Conservation (phyloP, 1,284 basidiomycete species). For the Cryptococcus sp. region DNA sequence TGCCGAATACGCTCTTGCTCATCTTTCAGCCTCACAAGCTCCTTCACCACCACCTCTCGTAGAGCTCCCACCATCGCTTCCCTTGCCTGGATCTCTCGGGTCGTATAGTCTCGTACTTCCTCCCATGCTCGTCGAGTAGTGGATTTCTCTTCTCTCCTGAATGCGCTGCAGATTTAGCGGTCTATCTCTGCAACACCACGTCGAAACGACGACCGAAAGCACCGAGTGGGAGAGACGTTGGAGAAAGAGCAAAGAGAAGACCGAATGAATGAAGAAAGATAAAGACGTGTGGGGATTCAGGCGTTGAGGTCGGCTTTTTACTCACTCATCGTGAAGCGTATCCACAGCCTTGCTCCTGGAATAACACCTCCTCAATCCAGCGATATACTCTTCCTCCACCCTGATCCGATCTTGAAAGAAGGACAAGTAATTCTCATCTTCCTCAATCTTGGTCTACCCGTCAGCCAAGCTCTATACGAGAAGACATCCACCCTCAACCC, state of each 20-base stretch:
- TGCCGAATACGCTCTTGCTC: constrained; percentile 80
- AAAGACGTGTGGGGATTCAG: no score
- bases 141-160: constrained; percentile 46
- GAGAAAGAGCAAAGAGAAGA: neutral
- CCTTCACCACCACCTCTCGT: constrained; percentile 63
- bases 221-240: neutral
- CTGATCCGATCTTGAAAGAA: constrained; percentile 80
- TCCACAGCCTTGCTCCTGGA: constrained; percentile 64
- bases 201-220: no score
- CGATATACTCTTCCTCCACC: constrained; percentile 75
- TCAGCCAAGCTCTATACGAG: neutral
- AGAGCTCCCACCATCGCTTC: constrained; percentile 68
- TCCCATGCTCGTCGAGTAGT: constrained; percentile 64
- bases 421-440: constrained; percentile 64
- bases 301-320: constrained; percentile 57
- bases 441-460: constrained; percentile 40
- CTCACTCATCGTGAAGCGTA: constrained; percentile 42
- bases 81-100: constrained; percentile 74
- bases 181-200: neutral
- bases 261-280: no score
- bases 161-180: neutral
- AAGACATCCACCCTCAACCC: neutral
- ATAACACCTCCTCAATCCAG: constrained; percentile 64
- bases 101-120: constrained; percentile 75
- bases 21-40: constrained; percentile 65